These are phyloP conservation scores for Lentinula novae-zelandiae DNA, from an alignment of 1,284 basidiomycete species.

Conservation along the genomic window DNA sequence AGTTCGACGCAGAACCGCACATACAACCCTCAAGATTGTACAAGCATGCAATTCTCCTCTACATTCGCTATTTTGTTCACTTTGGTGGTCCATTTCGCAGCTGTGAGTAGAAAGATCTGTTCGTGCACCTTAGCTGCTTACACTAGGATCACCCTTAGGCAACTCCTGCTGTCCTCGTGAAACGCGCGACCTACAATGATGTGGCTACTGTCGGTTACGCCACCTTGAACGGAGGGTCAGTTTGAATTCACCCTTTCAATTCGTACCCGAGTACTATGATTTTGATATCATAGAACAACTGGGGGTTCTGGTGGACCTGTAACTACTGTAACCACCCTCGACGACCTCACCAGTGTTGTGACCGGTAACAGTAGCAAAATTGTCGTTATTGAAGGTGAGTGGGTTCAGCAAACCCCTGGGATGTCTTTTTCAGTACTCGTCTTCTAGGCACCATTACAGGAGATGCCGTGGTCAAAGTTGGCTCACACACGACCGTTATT, in stretches of 20 bases:
- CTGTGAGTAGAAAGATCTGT: background rate
- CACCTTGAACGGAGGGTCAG: constrained; percentile 38
- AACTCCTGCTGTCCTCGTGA: constrained; percentile 20
- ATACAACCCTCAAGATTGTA: background rate
- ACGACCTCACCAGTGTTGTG: constrained; percentile 39
- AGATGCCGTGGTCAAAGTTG: constrained; percentile 35
- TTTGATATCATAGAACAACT: constrained; percentile 28
- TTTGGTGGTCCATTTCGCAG: background rate
- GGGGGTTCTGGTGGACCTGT: constrained; percentile 40
- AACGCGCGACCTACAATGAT: constrained; percentile 32
- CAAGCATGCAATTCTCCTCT: background rate
- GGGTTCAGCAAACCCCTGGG: constrained; percentile 31
- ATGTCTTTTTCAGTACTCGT: background rate
- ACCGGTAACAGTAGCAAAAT: constrained; percentile 38
- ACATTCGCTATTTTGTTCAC: background rate
- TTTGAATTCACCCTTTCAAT: background rate
- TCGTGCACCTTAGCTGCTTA: background rate
- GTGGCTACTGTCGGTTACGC: constrained; percentile 39
- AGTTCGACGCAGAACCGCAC: background rate
- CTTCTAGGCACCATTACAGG: constrained; percentile 38
- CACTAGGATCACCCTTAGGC: constrained; percentile 19
- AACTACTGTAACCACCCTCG: constrained; percentile 40
- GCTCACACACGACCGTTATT: constrained; percentile 42
- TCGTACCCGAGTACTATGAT: background rate
- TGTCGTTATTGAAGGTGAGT: constrained; percentile 40